A percentile compares a stretch with the other conserved stretches of the same genome.
These are phyloP conservation scores for Haplosporangium sp. DNA, from an alignment of 371 early-diverging fungal genomes.

Conservation along the genomic window DNA sequence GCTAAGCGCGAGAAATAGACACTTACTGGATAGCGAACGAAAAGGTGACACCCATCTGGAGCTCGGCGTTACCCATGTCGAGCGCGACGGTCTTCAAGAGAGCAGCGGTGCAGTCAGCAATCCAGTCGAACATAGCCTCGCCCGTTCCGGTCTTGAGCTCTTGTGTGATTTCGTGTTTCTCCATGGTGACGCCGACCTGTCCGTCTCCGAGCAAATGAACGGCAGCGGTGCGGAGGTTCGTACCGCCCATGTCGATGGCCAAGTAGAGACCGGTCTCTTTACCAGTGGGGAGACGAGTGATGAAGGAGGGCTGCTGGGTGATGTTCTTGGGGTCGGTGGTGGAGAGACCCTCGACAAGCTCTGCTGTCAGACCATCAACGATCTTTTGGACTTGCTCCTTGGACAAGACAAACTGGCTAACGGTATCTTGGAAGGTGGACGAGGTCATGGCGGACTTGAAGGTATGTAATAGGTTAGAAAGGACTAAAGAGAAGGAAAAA, in stretches of 20 bases:
- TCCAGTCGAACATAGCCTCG: constrained; percentile 86
- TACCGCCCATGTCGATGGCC: constrained; percentile 94
- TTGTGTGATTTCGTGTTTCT: constrained; percentile 85
- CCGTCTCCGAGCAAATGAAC: constrained; percentile 82
- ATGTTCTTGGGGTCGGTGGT: constrained; percentile 59
- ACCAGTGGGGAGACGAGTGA: constrained; percentile 85
- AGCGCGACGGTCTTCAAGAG: constrained; percentile 48
- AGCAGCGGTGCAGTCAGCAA: constrained; percentile 76
- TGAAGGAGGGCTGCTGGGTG: constrained; percentile 85
- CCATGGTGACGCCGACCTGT: constrained; percentile 74
- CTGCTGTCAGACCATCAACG: constrained; percentile 59
- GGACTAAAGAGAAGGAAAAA: neutral
- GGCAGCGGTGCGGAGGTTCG: constrained; percentile 89
- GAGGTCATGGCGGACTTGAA: constrained; percentile 14
- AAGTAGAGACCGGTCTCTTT: constrained; percentile 86
- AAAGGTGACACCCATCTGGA: constrained; percentile 83
- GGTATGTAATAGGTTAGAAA: too few relatives aligned
- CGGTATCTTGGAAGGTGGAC: constrained; percentile 35
- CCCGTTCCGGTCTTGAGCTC: constrained; percentile 79
- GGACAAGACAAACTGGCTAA: constrained; percentile 55
- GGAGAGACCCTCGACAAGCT: constrained; percentile 63
- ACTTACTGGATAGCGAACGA: constrained; percentile 77
- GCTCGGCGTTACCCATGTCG: constrained; percentile 40
- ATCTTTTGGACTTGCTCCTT: constrained; percentile 63
- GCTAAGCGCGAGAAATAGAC: constrained; percentile 7